These are phyloP conservation scores for Xylaria sp. DNA, from an alignment of 2,329 filamentous ascomycete species.

Conservation along the genomic window DNA sequence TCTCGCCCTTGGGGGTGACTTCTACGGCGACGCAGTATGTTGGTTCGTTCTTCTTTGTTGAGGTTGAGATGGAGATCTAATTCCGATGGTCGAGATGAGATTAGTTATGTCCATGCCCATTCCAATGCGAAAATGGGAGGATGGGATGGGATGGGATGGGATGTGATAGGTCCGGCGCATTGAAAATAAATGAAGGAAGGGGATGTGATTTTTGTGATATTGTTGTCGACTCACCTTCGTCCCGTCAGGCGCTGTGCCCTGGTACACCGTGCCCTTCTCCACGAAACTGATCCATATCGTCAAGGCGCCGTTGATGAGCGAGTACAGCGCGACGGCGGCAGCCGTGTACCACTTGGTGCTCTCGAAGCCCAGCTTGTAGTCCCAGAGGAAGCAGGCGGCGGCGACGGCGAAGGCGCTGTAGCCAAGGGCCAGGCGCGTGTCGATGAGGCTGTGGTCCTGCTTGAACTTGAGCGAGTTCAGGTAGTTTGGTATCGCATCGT, in stretches of 20 bases:
- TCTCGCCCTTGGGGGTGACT: constrained; percentile 49
- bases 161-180: no score
- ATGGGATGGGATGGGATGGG: neutral
- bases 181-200: no score
- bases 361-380: constrained; percentile 92
- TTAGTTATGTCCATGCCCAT: neutral
- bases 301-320: constrained; percentile 75
- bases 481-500: constrained; percentile 94
- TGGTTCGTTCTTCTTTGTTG: constrained; percentile 78
- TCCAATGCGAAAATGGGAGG: no score
- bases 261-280: constrained; percentile 83
- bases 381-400: constrained; percentile 84
- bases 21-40: constrained; percentile 78
- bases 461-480: constrained; percentile 85
- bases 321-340: constrained; percentile 79
- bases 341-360: constrained; percentile 81
- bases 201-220: neutral
- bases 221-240: constrained; percentile 34
- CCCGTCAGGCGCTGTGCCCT: constrained; percentile 70
- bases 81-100: neutral
- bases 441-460: constrained; percentile 79
- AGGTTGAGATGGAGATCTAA: constrained; percentile 75
- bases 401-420: constrained; percentile 82
- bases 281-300: constrained; percentile 84
- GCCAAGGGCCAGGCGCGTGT: constrained; percentile 82